A percentile compares a stretch with the other conserved stretches of the same genome.
Evolutionary conservation across 225 moss, liverwort and hornwort genomes (phyloP).

Genomic region (Physcomitrellopsis africana): DNA sequence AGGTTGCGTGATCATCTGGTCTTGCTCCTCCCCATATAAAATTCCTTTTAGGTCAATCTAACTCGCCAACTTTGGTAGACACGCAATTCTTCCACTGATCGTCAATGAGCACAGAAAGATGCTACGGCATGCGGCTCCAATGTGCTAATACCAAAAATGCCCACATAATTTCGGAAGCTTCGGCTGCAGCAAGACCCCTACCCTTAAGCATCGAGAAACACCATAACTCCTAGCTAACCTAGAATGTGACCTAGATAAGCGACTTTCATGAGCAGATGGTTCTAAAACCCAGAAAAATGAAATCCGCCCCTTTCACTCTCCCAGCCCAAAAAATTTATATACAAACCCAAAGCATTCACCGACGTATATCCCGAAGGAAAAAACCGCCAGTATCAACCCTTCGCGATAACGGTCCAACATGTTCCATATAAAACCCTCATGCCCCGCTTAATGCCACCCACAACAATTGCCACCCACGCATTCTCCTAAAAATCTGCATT

Average conservation of each 20-base stretch:
- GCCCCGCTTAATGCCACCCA: slow-evolving; percentile 28
- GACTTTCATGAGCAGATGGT: not conserved
- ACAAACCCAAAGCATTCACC: not conserved
- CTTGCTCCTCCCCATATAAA: slow-evolving; percentile 23
- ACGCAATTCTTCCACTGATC: slow-evolving; percentile 7
- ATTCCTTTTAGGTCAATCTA: slow-evolving; percentile 29
- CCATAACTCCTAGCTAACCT: slow-evolving; percentile 15
- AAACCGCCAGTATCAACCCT: not conserved
- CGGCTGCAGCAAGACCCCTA: slow-evolving; percentile 20
- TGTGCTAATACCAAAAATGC: slow-evolving; percentile 7
- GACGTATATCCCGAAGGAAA: not conserved
- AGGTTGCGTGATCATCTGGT: slow-evolving; percentile 21
- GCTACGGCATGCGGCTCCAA: slow-evolving; percentile 6
- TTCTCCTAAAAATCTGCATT: slow-evolving; percentile 12
- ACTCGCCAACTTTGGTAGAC: not conserved
- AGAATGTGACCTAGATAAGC: slow-evolving; percentile 14
- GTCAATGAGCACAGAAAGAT: slow-evolving; percentile 10
- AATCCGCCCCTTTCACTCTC: slow-evolving; percentile 12
- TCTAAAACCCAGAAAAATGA: slow-evolving; percentile 26
- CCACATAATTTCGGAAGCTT: not conserved
- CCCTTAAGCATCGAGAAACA: slow-evolving; percentile 27
- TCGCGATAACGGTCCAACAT: slow-evolving; percentile 26
- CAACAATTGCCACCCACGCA: not conserved
- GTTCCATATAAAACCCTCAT: slow-evolving; percentile 12
- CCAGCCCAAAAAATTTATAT: not conserved